These are phyloP conservation scores for Turritis glabra DNA, from an alignment of 345 rosid species.

Conservation along the genomic window DNA sequence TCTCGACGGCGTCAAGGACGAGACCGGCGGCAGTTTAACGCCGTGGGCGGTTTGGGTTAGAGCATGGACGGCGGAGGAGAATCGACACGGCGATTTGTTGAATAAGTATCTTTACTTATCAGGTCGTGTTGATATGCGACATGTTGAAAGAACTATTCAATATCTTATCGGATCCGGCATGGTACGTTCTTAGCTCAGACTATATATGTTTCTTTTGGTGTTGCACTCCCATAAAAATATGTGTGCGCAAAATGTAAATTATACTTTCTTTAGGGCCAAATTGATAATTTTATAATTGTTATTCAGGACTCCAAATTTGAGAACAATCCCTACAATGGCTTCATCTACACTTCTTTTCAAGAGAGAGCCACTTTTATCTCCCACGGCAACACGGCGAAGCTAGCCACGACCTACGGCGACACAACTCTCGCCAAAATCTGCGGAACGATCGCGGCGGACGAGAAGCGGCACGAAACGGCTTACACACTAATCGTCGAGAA, in stretches of 20 bases:
- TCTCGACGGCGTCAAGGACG: slow-evolving; percentile 44
- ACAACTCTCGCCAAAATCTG: slow-evolving; percentile 47
- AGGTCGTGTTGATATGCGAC: slow-evolving; percentile 57
- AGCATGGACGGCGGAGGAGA: slow-evolving; percentile 62
- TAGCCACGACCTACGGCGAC: slow-evolving; percentile 42
- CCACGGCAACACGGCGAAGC: slow-evolving; percentile 54
- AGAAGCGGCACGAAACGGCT: slow-evolving; percentile 57
- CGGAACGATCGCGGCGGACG: slow-evolving; percentile 52
- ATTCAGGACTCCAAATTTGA: slow-evolving; percentile 50
- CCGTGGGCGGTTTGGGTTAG: slow-evolving; percentile 59
- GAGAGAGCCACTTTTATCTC: slow-evolving; percentile 60
- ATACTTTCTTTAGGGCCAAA: neutral
- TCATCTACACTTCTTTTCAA: slow-evolving; percentile 57
- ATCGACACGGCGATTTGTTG: slow-evolving; percentile 56
- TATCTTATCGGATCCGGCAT: slow-evolving; percentile 38
- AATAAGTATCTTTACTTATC: slow-evolving; percentile 55
- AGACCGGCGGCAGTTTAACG: slow-evolving; percentile 33
- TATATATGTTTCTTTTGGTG: too few relatives aligned
- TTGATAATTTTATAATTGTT: neutral
- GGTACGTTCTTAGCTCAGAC: slow-evolving; percentile 17
- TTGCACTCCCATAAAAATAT: too few relatives aligned
- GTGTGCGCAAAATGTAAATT: neutral
- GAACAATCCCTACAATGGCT: slow-evolving; percentile 52
- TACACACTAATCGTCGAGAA: slow-evolving; percentile 47
- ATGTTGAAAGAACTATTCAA: slow-evolving; percentile 53